These are phyloP conservation scores for Mycena floridula DNA, from an alignment of 768 basidiomycete species.

Conservation along the genomic window DNA sequence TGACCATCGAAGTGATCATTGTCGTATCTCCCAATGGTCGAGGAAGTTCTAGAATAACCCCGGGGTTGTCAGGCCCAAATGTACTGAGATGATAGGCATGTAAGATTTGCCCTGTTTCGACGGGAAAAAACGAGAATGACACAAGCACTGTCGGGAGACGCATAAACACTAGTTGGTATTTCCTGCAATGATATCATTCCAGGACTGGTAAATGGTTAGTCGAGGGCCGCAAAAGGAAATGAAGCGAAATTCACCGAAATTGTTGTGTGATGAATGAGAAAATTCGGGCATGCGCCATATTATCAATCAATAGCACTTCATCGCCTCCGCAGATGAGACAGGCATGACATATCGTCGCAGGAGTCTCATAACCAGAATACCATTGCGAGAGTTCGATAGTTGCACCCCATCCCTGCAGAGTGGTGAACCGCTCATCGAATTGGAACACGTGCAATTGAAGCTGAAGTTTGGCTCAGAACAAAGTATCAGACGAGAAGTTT, in stretches of 20 bases:
- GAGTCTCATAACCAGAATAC: conserved; percentile 26
- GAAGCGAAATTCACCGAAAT: conserved; percentile 45
- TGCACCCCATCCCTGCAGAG: conserved; percentile 35
- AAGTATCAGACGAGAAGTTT: conserved; percentile 29
- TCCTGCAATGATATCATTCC: conserved; percentile 33
- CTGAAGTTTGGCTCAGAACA: conserved; percentile 12
- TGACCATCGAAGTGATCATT: conserved; percentile 39
- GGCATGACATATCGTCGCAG: conserved; percentile 23
- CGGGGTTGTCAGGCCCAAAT: conserved; percentile 48
- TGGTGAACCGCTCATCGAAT: conserved; percentile 37
- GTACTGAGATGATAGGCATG: conserved; percentile 50
- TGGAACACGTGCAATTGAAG: conserved; percentile 37
- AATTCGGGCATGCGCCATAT: conserved; percentile 34
- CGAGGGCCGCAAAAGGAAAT: too few relatives aligned
- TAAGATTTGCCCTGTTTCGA: conserved; percentile 14
- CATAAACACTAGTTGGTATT: conserved; percentile 28
- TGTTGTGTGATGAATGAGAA: conserved; percentile 49
- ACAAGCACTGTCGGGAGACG: conserved; percentile 53
- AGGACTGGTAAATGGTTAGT: too few relatives aligned
- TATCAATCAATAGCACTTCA: conserved; percentile 47
- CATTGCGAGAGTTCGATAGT: conserved; percentile 34
- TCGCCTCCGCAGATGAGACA: conserved; percentile 45
- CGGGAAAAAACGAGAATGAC: conserved; percentile 27
- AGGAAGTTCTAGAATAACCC: conserved; percentile 31
- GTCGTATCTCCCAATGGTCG: conserved; percentile 15